Conservation (phyloP, 164 flowering plant genomes). For the Vitis rotundifolia region DNA sequence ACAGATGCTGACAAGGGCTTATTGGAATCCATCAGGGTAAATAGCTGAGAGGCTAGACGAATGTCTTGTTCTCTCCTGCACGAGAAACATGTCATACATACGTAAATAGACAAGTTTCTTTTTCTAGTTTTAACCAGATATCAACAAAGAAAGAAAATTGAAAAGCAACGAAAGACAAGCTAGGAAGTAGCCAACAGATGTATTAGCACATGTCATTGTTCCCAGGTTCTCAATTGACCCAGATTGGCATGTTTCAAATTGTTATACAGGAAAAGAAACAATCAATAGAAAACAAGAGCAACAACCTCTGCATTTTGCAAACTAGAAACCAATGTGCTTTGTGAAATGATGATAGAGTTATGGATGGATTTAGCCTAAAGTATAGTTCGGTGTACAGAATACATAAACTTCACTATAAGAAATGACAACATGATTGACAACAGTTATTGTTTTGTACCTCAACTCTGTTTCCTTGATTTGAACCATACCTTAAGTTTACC, state of each 20-base stretch:
- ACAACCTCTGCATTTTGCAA: no score
- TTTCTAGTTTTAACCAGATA: background rate
- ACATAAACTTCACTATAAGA: no score
- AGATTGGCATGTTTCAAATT: background rate
- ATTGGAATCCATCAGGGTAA: slow-evolving; percentile 72
- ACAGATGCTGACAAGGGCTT: slow-evolving; percentile 40
- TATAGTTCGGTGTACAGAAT: no score
- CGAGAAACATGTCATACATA: background rate
- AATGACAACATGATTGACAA: no score
- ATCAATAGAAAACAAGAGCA: background rate
- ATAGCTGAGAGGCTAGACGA: slow-evolving; percentile 81
- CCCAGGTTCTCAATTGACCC: background rate
- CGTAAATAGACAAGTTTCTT: background rate
- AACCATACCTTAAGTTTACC: no score
- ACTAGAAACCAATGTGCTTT: no score
- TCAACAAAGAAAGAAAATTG: background rate
- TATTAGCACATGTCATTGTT: background rate
- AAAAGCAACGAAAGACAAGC: background rate
- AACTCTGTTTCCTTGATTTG: no score
- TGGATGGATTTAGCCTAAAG: no score
- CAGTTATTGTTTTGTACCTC: no score
- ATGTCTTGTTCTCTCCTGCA: slow-evolving; percentile 85
- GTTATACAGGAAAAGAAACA: background rate
- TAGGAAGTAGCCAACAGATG: background rate
- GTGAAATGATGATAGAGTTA: no score